Percentiles rank a stretch among this genome's conserved stretches.
phyloP scores from a whole-genome alignment of 176 grass and related monocot genomes.

The Aegilops tauschii region DNA sequence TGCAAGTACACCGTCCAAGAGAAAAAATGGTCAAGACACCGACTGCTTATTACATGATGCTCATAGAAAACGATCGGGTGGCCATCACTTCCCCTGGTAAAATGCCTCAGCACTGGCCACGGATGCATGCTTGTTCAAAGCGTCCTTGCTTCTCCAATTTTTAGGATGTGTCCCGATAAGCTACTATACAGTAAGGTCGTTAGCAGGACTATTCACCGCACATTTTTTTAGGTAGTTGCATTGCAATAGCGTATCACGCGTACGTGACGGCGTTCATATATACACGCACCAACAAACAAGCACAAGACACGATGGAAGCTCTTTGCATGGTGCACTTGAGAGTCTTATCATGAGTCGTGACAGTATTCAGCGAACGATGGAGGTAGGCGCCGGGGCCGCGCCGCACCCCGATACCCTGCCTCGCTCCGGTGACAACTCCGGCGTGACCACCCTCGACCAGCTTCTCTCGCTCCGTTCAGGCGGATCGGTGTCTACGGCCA shows the following conservation, averaged over 20 bases:
- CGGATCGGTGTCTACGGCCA: not conserved
- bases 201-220: not conserved
- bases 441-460: not conserved
- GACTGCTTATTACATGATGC: not conserved
- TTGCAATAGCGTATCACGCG: too few species aligned
- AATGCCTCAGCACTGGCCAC: not conserved
- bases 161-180: not conserved
- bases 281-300: not conserved
- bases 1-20: not conserved
- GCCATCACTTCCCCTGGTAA: not conserved
- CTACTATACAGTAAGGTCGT: not conserved
- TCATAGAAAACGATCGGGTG: not conserved
- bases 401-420: not conserved
- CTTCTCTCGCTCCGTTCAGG: slow-evolving; percentile 1
- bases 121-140: not conserved
- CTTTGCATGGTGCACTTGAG: not conserved
- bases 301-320: not conserved
- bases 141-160: not conserved
- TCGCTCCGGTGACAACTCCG: not conserved
- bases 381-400: slow-evolving; percentile 13
- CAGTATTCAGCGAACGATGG: not conserved
- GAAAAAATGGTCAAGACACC: not conserved
- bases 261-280: not conserved
- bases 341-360: not conserved
- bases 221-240: not conserved